A percentile compares a stretch with the other conserved stretches of the same genome.
These are phyloP conservation scores for Botryotinia calthae DNA, from an alignment of 2,329 filamentous ascomycete species.

Conservation along the genomic window DNA sequence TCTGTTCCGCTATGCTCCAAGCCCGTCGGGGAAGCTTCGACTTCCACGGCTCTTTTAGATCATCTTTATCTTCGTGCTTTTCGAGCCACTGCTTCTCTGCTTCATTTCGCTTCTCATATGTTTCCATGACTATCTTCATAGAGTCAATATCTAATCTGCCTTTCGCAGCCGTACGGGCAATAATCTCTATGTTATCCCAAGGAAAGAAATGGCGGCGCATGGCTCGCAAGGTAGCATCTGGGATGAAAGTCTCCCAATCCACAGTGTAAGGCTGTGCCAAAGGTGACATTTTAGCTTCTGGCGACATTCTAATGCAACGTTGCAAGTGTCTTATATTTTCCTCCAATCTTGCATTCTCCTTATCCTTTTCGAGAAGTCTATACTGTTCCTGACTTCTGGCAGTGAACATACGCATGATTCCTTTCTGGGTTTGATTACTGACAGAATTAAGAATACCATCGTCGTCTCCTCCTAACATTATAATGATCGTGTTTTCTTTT, in stretches of 20 bases:
- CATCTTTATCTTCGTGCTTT: background rate
- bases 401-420: background rate
- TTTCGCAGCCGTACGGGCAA: background rate
- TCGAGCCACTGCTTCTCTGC: constrained; percentile 1
- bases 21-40: background rate
- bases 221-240: background rate
- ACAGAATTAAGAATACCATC: background rate
- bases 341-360: background rate
- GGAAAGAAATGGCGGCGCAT: background rate
- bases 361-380: background rate
- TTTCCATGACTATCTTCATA: background rate
- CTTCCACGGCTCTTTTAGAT: background rate
- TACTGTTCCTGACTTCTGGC: background rate
- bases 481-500: background rate
- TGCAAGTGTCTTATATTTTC: background rate
- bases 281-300: background rate
- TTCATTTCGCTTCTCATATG: background rate
- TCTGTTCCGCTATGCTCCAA: background rate
- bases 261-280: background rate
- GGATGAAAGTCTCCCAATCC: background rate
- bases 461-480: background rate
- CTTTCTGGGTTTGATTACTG: background rate
- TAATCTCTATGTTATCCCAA: background rate
- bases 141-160: background rate
- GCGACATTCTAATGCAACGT: background rate